Conservation (phyloP, 345 rosid species). For the Laguncularia racemosa region DNA sequence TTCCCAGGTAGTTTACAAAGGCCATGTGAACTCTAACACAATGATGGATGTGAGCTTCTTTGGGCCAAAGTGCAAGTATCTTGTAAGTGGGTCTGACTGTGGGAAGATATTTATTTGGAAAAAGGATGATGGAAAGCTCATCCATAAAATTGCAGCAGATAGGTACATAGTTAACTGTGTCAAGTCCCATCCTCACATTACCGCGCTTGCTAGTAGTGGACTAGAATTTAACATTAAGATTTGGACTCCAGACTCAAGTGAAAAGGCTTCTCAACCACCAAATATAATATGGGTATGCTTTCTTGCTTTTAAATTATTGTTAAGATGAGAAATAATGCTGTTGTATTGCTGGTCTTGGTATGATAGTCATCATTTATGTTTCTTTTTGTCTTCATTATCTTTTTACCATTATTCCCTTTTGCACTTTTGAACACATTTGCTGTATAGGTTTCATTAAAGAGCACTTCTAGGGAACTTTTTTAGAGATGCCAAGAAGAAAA, state of each 20-base stretch:
- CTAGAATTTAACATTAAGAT: constrained; percentile 73
- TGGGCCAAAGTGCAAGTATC: constrained; percentile 84
- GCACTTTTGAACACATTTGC: too few relatives aligned
- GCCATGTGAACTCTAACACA: constrained; percentile 64
- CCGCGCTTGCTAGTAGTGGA: constrained; percentile 82
- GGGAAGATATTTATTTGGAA: constrained; percentile 90
- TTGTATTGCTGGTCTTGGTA: too few relatives aligned
- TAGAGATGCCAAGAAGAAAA: too few relatives aligned
- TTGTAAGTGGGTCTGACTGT: constrained; percentile 94
- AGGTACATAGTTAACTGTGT: constrained; percentile 69
- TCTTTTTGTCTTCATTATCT: too few relatives aligned
- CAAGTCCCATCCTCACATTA: constrained; percentile 66
- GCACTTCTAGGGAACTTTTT: too few relatives aligned
- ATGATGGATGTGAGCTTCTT: constrained; percentile 82
- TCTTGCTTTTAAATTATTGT: background rate
- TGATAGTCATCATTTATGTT: too few relatives aligned
- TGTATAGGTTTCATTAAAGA: too few relatives aligned
- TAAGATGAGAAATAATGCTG: background rate
- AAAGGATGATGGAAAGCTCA: constrained; percentile 67
- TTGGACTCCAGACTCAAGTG: constrained; percentile 65
- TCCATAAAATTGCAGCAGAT: constrained; percentile 79
- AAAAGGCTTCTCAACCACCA: constrained; percentile 60
- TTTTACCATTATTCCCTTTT: too few relatives aligned
- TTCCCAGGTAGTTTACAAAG: constrained; percentile 72
- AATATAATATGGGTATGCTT: constrained; percentile 60